Evolutionary conservation across 768 basidiomycete genomes (phyloP).

Genomic region (Amanita exitialis): DNA sequence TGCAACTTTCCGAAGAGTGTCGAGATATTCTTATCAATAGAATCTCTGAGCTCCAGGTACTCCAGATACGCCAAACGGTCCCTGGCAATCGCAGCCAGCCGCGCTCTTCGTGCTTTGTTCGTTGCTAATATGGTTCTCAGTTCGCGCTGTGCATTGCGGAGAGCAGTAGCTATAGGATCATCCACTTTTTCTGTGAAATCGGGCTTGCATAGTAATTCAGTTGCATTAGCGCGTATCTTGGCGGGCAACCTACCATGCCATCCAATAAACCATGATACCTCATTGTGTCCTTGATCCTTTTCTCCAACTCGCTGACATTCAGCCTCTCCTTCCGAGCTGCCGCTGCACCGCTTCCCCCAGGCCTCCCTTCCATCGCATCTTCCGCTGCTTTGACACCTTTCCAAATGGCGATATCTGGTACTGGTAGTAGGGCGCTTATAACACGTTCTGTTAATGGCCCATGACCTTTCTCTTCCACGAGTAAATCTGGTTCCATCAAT

Average conservation of each 20-base stretch:
- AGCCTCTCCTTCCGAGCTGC: constrained; percentile 66
- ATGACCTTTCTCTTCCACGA: constrained; percentile 70
- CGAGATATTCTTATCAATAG: constrained; percentile 79
- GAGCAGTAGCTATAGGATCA: constrained; percentile 86
- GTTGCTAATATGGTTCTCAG: constrained; percentile 65
- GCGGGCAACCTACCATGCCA: constrained; percentile 45
- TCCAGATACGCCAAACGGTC: constrained; percentile 89
- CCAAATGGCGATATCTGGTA: constrained; percentile 54
- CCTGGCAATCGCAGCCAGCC: constrained; percentile 66
- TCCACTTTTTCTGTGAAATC: constrained; percentile 75
- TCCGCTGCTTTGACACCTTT: constrained; percentile 77
- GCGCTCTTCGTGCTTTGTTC: constrained; percentile 76
- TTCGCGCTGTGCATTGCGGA: constrained; percentile 81
- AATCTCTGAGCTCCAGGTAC: constrained; percentile 76
- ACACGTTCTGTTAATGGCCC: constrained; percentile 84
- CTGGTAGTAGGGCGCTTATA: constrained; percentile 63
- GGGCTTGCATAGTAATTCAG: constrained; percentile 31
- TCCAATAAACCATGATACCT: constrained; percentile 65
- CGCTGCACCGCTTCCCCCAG: constrained; percentile 71
- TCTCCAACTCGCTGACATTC: constrained; percentile 74
- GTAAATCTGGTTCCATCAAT: constrained; percentile 58
- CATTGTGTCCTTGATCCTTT: constrained; percentile 66
- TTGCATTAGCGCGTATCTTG: not conserved
- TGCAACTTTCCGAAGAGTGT: constrained; percentile 69
- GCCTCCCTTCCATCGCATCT: constrained; percentile 77